Evolutionary conservation across 495 filamentous ascomycete species (phyloP), one percentile per base, ranked within the genome.

Genomic region (Parmelia sp.): DNA sequence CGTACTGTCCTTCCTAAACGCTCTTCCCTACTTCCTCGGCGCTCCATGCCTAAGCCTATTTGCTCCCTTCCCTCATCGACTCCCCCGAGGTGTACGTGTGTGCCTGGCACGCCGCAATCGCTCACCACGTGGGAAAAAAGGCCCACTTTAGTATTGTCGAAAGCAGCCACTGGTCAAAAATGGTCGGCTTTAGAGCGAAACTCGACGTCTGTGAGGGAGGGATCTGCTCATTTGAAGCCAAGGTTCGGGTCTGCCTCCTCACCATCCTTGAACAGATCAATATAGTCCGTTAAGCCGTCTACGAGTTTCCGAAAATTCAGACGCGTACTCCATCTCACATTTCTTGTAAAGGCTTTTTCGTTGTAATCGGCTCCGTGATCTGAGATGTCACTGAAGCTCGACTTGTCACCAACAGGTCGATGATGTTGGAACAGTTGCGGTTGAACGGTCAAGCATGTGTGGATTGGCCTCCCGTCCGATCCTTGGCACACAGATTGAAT

Each of bases 361-460:
- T 51, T 51, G 11, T 51, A 51, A 51, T 51, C 45, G 3, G n/a
- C 12, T 51, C 45, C 45, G 45, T 51, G 45, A 51, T 51, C 23
- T 14, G 45, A 51, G 23, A 51, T 51, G 45, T 51, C 45, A 5
- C 45, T 51, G 11, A 51, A 51, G 45, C 45, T 51, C 45, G 45
- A 51, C 45, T 27, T 51, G 23, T 51, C 1, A 51, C 45, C 45
- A 12, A 51, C 45, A 51, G 45, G 45, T 27, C 45, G 45, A 51
- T 51, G 45, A 51, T 51, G 45, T 51, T 51, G 45, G 45, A 51
- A 51, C 11, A 51, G 45, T 51, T 51, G 45, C 23, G 45, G 45
- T 51, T 51, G 45, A 27, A 51, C 45, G 45, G 23, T 51, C 45
- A 51, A 51, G 45, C 45, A 51, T 51, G 45, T 51, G 1, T 51